phyloP scores from a whole-genome alignment of 2,329 filamentous ascomycete genomes.

The Hymenoscyphus occultus region DNA sequence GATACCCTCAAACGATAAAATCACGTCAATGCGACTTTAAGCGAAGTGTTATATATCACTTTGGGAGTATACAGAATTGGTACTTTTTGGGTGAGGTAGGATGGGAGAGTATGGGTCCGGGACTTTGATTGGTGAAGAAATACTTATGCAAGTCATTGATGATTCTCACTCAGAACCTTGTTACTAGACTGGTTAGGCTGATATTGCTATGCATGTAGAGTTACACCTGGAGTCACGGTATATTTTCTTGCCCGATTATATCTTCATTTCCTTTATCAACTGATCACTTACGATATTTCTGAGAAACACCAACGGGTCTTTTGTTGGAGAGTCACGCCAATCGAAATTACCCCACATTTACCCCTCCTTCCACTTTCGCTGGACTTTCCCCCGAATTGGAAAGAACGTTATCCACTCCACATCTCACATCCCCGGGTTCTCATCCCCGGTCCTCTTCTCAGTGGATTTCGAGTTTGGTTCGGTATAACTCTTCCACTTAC shows the following conservation, averaged over 20 bases:
- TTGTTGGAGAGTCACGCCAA: not conserved
- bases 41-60: not conserved
- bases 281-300: not conserved
- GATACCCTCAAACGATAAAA: not conserved
- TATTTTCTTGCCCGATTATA: not conserved
- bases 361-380: conserved; percentile 5
- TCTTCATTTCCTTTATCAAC: not conserved
- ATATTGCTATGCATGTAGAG: not conserved
- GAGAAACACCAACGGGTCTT: not conserved
- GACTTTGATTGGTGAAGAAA: not conserved
- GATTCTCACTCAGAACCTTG: conserved; percentile 6
- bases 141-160: conserved; percentile 5
- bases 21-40: not conserved
- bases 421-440: not conserved
- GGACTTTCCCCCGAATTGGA: conserved; percentile 2
- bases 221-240: not conserved
- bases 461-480: not conserved
- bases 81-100: not conserved
- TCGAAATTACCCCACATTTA: conserved; percentile 1
- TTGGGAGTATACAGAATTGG: not conserved
- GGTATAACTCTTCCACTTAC: not conserved
- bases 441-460: not conserved
- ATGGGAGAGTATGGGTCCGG: not conserved
- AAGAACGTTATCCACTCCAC: not conserved
- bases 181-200: not conserved